Evolutionary conservation across 345 rosid genomes (phyloP), one percentile per base, ranked within the genome.

Genomic region (Linum trigynum): DNA sequence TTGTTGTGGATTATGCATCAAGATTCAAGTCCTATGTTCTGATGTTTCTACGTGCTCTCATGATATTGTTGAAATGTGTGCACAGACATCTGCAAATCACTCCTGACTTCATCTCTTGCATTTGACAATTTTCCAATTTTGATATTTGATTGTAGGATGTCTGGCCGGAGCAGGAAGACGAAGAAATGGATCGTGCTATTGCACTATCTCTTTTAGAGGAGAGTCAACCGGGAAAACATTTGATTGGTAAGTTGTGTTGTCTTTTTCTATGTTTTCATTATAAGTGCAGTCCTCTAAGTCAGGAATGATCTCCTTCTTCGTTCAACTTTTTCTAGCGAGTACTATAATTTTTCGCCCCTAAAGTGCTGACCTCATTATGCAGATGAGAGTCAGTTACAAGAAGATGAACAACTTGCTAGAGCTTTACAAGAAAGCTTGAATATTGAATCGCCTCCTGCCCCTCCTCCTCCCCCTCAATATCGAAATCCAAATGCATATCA

Each of bases 351-450:
- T 71, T 16, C 65, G 40, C 39, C 64, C 37, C 48, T 67, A 69
- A 59, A 65, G 71, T 72, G 72, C 71, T 67, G 23, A 67, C 69
- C 48, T 72, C 68, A 45, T 43, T 75, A 67, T 23, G 62, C 70
- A 89, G 96, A 83, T 48, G 81, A 77, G 53, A 60, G 74, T 65
- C 90, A 79, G 63, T 68, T 84, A 71, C 85, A 84, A 70, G 99
- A 90, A 74, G 97, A 94, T 78, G 99, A 90, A 71, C 92, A 77
- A 65, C 92, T 94, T 76, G 99, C 97, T 38, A 82, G 85, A 80
- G 99, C 97, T 35, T 5, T 86, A 69, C 92, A 90, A 80, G 96
- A 90, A 70, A 94, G 97, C 77, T 76, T 90, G 80, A 80, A 63
- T 35, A 72, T 82, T 59, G 89, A 83, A 69, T 74, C 87, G 75